A percentile compares a stretch with the other conserved stretches of the same genome.
Evolutionary conservation across 1,284 basidiomycete genomes (phyloP).

Genomic region (Malassezia furfur): DNA sequence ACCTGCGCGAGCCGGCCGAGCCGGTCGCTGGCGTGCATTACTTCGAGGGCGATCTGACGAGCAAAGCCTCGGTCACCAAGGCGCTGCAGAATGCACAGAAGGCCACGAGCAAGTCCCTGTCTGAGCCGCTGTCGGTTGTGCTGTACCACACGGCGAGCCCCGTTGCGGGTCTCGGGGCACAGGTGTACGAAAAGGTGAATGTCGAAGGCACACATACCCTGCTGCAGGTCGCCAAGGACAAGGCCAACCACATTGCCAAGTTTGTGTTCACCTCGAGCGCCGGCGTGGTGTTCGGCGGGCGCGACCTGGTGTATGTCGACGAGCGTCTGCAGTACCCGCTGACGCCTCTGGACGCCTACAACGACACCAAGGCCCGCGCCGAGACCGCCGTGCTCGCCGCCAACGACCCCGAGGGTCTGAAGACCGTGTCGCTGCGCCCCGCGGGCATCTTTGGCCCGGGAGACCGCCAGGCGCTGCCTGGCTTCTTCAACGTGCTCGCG

Average conservation of each 20-base stretch:
- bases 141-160: slow-evolving; percentile 94
- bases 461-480: slow-evolving; percentile 76
- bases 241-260: slow-evolving; percentile 59
- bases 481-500: slow-evolving; percentile 70
- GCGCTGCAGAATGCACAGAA: slow-evolving; percentile 12
- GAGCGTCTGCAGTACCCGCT: slow-evolving; percentile 73
- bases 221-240: slow-evolving; percentile 63
- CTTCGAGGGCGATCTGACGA: slow-evolving; percentile 42
- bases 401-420: slow-evolving; percentile 69
- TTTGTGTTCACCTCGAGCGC: slow-evolving; percentile 93
- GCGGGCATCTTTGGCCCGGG: slow-evolving; percentile 97
- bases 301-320: slow-evolving; percentile 73
- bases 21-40: slow-evolving; percentile 35
- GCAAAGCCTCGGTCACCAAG: slow-evolving; percentile 21
- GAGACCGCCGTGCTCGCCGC: slow-evolving; percentile 75
- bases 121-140: slow-evolving; percentile 19
- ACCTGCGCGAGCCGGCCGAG: slow-evolving; percentile 26
- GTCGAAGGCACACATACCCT: slow-evolving; percentile 81
- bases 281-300: slow-evolving; percentile 80
- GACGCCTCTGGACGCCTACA: slow-evolving; percentile 78
- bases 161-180: slow-evolving; percentile 57
- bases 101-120: not conserved
- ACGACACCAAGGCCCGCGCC: slow-evolving; percentile 74
- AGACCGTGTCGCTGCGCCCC: slow-evolving; percentile 82
- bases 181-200: slow-evolving; percentile 84